These are phyloP conservation scores for Larix kaempferi DNA, from an alignment of 75 land plant species.

Conservation along the genomic window DNA sequence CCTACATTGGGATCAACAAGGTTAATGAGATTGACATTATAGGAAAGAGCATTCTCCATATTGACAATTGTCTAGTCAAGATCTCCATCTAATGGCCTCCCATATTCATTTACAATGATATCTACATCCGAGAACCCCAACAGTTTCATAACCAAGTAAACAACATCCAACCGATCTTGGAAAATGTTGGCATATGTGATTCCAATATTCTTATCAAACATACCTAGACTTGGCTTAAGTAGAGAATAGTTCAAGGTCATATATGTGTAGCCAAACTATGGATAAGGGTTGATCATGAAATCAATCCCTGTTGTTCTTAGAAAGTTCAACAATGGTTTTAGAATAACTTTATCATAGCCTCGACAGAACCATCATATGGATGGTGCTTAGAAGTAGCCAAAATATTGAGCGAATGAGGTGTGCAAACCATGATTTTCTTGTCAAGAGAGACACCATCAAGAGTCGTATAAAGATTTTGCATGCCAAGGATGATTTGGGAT, in stretches of 20 bases:
- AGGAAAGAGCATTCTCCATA: slow-evolving; percentile 33
- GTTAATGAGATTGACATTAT: slow-evolving; percentile 35
- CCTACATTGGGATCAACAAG: slow-evolving; percentile 34
- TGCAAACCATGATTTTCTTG: slow-evolving; percentile 38
- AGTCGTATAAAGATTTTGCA: slow-evolving; percentile 39
- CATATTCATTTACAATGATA: slow-evolving; percentile 41
- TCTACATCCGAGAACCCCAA: slow-evolving; percentile 26
- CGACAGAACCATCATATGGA: slow-evolving; percentile 52
- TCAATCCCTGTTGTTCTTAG: slow-evolving; percentile 14
- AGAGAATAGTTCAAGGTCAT: slow-evolving; percentile 31
- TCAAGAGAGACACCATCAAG: slow-evolving; percentile 15
- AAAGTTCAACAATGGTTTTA: slow-evolving; percentile 24
- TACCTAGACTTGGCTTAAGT: slow-evolving; percentile 19
- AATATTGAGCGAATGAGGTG: slow-evolving; percentile 64
- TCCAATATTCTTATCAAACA: slow-evolving; percentile 20
- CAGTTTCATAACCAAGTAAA: slow-evolving; percentile 46
- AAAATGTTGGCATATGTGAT: slow-evolving; percentile 31
- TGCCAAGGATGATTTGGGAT: slow-evolving; percentile 39
- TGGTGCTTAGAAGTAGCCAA: slow-evolving; percentile 58
- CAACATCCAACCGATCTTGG: slow-evolving; percentile 40
- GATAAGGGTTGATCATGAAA: slow-evolving; percentile 39
- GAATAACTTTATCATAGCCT: slow-evolving; percentile 20
- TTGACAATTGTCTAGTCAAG: slow-evolving; percentile 19
- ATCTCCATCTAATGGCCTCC: slow-evolving; percentile 49
- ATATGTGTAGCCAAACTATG: slow-evolving; percentile 19